Evolutionary conservation across 2,329 filamentous ascomycete genomes (phyloP), one percentile per base, ranked within the genome.

Genomic region (Colletotrichum spaethianum): DNA sequence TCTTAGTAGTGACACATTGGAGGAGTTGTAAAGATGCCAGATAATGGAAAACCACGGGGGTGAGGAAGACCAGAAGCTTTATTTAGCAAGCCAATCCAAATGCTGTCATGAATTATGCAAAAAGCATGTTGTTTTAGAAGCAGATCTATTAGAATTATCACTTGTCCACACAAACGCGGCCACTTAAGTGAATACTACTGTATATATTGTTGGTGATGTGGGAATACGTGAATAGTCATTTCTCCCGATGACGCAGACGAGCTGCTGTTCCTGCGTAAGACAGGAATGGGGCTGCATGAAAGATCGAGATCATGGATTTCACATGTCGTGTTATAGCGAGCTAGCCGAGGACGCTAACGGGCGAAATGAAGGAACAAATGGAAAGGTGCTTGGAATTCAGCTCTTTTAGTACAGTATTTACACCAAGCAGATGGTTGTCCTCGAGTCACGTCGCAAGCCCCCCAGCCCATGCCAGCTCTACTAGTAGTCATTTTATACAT

Each of bases 331-430:
- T 23, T 7, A 40, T 7, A 38, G 2, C 20, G 18, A n/a, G 23
- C 18, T 12, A 8, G 36, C 12, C 55, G n/a, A 57, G 18, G n/a
- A 28, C 23, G 9, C 2, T 33, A 61, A 52, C 3, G 18, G 20
- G 20, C 28, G 23, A 11, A 18, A 23, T 63, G 20, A 60, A 46
- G 31, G 52, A 72, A 73, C 73, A 75, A 75, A 76, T 77, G 74
- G 76, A 80, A 77, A 76, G 75, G 75, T 78, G 77, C 77, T 81
- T 77, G 77, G 78, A 68, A 75, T 80, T 80, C 78, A 78, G 78
- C 79, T 79, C 77, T 83, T 82, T 80, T 83, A 78, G 76, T 84
- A 83, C 82, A 84, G 76, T 84, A 83, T 84, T 82, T 83, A 83
- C 81, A 83, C 77, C 81, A 77, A 75, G 64, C 73, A 72, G 70